Percentiles rank a stretch among this genome's conserved stretches.
phyloP scores from a whole-genome alignment of 805 yeast species.

The Ogataea saltuana region DNA sequence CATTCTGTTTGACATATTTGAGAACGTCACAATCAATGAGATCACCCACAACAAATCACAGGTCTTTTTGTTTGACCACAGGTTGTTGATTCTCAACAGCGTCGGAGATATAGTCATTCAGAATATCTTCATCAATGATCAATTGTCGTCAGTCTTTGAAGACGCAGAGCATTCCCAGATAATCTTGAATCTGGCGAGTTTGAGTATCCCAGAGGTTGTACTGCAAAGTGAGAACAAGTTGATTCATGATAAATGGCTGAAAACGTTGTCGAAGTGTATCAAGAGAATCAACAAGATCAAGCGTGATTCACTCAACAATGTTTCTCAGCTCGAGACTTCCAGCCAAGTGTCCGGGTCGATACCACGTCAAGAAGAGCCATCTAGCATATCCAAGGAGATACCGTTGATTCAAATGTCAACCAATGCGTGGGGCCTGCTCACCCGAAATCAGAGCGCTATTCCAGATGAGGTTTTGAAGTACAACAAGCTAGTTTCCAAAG shows the following conservation, averaged over 20 bases:
- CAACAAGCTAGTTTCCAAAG: slow-evolving; percentile 38
- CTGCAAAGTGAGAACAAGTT: slow-evolving; percentile 24
- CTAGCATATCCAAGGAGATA: slow-evolving; percentile 19
- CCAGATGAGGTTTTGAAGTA: slow-evolving; percentile 43
- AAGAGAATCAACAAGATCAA: slow-evolving; percentile 12
- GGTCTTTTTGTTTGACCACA: slow-evolving; percentile 28
- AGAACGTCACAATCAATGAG: slow-evolving; percentile 12
- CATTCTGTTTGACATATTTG: slow-evolving; percentile 30
- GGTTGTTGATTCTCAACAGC: slow-evolving; percentile 21
- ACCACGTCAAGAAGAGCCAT: slow-evolving; percentile 3
- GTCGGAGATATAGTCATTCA: slow-evolving; percentile 22
- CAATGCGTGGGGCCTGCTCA: slow-evolving; percentile 48
- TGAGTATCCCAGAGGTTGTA: slow-evolving; percentile 28
- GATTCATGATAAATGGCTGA: slow-evolving; percentile 32
- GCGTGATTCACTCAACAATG: too few species aligned
- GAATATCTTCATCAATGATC: slow-evolving; percentile 20
- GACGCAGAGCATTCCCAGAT: slow-evolving; percentile 15
- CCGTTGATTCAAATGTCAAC: slow-evolving; percentile 50
- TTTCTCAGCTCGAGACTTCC: too few species aligned
- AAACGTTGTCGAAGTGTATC: slow-evolving; percentile 24
- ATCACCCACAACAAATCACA: slow-evolving; percentile 12
- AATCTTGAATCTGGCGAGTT: slow-evolving; percentile 27
- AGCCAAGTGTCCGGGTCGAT: too few species aligned
- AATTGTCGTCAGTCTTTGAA: slow-evolving; percentile 30
- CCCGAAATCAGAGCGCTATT: slow-evolving; percentile 32